Evolutionary conservation across 2,329 filamentous ascomycete species (phyloP), one percentile per base, ranked within the genome.

Genomic region (Helotiales sp.): DNA sequence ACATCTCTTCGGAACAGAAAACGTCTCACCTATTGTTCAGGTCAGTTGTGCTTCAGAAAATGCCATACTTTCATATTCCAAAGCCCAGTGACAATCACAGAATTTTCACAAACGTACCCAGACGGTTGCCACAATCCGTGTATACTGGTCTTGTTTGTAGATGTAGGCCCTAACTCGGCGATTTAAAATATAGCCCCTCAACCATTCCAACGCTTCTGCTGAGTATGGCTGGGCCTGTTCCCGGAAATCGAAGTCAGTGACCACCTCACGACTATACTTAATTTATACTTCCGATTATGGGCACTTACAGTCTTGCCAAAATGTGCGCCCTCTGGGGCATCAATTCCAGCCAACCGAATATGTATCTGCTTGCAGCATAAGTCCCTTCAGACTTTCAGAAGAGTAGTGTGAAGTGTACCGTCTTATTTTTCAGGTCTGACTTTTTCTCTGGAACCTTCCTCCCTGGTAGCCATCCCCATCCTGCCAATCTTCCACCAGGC

Each of bases 311-410:
- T 88, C 51, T 86, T 84, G 54, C 96, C 96, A 74, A 97, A 99
- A 74, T 99, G 95, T 8, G 93, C 88, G 55, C 90, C 80, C 75
- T 99, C 95, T 1, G 95, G 95, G 10, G 96, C 95, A 73, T 99
- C 95, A 54, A 99, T 78, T 50, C 95, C 95, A 15, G 95, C 95
- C 56, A 99, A 81, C 27, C 95, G 90, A 56, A 99, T 83, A 52
- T 93, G 86, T 65, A 99, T 90, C 89, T 96, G 68, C 17, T 33
- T 25, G 27, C 15, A 44, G 5, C 19, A 57, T 67, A 22, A 65
- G 57, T 27, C 17, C 7, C 40, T 55, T 24, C 19, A 13, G 36
- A 4, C 19, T 40, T 61, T 9, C n/a, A 30, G 52, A 52, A 51
- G 40, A 8, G 13, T 5, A 22, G 5, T 55, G 47, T 47, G 8